phyloP scores from a whole-genome alignment of 441 rosid species.

The Omphalea diandra region DNA sequence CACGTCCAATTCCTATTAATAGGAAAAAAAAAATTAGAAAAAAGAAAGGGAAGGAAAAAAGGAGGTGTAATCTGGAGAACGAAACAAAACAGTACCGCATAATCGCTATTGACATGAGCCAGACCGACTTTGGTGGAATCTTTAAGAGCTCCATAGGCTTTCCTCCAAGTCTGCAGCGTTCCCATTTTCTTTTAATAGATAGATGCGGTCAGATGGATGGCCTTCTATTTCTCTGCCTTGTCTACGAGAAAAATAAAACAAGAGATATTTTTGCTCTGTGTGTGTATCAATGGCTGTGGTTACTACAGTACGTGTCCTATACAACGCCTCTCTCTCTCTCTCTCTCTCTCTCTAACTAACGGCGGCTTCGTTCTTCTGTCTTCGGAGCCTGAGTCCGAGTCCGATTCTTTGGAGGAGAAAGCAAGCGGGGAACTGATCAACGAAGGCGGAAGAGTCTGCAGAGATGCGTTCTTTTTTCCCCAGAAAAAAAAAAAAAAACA shows the following conservation, averaged over 20 bases:
- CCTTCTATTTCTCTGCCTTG: constrained; percentile 23
- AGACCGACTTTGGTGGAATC: constrained; percentile 99
- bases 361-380: constrained; percentile 1
- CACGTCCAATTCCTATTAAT: constrained; percentile 83
- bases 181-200: constrained; percentile 48
- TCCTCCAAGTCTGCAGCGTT: constrained; percentile 93
- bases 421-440: constrained; percentile 13
- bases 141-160: constrained; percentile 94
- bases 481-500: too few species aligned
- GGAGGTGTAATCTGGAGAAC: not conserved
- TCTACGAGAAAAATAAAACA: too few species aligned
- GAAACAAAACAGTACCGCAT: constrained; percentile 49
- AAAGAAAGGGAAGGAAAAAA: not conserved
- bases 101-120: constrained; percentile 98
- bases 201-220: constrained; percentile 25
- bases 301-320: constrained; percentile 2
- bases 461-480: not conserved
- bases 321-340: constrained; percentile 52
- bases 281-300: not conserved
- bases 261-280: not conserved
- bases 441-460: not conserved
- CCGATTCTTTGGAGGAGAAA: not conserved
- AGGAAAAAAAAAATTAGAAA: constrained; percentile 3
- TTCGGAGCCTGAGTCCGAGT: too few species aligned
- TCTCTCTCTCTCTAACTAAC: constrained; percentile 46